Evolutionary conservation across 192 early-diverging fungal species (phyloP), one percentile per base, ranked within the genome.

Genomic region (Coemansia sp.): DNA sequence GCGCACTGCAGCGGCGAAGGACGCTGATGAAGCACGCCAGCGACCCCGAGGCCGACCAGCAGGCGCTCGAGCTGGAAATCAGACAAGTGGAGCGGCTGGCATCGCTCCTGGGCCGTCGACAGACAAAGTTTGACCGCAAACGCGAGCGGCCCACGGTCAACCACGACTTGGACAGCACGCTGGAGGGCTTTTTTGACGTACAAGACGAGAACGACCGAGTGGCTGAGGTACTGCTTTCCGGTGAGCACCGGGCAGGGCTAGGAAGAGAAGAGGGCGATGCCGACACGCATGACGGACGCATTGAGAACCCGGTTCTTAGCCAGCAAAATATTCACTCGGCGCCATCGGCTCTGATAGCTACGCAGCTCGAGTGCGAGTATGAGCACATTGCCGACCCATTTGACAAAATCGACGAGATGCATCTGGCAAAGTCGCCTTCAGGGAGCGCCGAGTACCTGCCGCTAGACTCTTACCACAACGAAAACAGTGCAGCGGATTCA

Each of bases 371-470:
- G 4, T 37, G 22, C 5, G 40, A 58, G 21, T 60, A 58, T 54
- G 55, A 38, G 29, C 34, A 53, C 21, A 41, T 14, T 3, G 61
- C 61, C 38, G 73, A 76, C 55, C 73, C 58, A 5, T 69, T 76
- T 21, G 73, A 76, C 50, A 56, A 53, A 17, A 65, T 76, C 27
- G 73, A 76, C 17, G 58, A 68, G 48, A 65, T 69, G 73, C 49
- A 65, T 18, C 15, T 65, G 43, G 36, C 43, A 21, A 56, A 58
- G 26, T 63, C 63, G 46, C 65, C 56, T 17, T 55, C 73, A 3
- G 63, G 58, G 19, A 69, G 66, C 51, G 66, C 58, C 26, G 73
- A 77, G 59, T 77, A 77, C 26, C 63, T 77, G 21, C 66, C 73
- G 22, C 30, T 77, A 2, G 73, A 65, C 41, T 50, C 37, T 1